phyloP scores from a whole-genome alignment of 768 basidiomycete genomes.

The Phanerochaete sordida region DNA sequence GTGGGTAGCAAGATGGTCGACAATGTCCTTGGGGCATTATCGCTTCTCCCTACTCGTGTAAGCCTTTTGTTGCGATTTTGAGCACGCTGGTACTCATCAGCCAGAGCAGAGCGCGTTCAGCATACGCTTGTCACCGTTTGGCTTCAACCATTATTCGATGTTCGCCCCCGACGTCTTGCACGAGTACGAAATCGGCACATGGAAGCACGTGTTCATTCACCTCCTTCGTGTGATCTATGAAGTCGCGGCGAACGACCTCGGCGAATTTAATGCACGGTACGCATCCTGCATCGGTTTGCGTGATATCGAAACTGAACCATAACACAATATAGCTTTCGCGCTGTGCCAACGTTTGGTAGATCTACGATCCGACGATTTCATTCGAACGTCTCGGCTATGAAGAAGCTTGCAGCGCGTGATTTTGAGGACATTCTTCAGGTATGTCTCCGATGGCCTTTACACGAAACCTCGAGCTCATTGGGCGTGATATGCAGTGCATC shows the following conservation, averaged over 20 bases:
- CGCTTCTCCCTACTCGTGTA: constrained; percentile 19
- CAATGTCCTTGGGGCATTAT: constrained; percentile 12
- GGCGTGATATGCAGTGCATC: constrained; percentile 17
- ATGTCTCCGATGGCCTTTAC: neutral
- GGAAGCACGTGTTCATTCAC: constrained; percentile 27
- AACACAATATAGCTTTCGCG: constrained; percentile 19
- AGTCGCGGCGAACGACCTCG: no score
- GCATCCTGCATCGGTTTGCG: no score
- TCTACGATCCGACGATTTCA: constrained; percentile 22
- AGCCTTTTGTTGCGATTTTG: neutral
- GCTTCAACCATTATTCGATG: constrained; percentile 21
- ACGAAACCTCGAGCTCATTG: neutral
- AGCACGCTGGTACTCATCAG: no score
- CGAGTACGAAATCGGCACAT: constrained; percentile 29
- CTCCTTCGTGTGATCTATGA: constrained; percentile 22
- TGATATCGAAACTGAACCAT: neutral
- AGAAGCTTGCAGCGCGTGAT: constrained; percentile 25
- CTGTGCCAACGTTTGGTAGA: constrained; percentile 23
- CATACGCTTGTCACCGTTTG: neutral
- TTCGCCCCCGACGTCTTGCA: constrained; percentile 29
- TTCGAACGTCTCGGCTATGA: constrained; percentile 22
- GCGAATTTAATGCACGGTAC: no score
- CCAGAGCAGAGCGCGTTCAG: constrained; percentile 28
- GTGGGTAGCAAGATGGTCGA: constrained; percentile 10
- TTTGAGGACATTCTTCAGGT: constrained; percentile 28